Evolutionary conservation across 805 yeast species (phyloP), one percentile per base, ranked within the genome.

Genomic region (Brettanomyces custersianus): DNA sequence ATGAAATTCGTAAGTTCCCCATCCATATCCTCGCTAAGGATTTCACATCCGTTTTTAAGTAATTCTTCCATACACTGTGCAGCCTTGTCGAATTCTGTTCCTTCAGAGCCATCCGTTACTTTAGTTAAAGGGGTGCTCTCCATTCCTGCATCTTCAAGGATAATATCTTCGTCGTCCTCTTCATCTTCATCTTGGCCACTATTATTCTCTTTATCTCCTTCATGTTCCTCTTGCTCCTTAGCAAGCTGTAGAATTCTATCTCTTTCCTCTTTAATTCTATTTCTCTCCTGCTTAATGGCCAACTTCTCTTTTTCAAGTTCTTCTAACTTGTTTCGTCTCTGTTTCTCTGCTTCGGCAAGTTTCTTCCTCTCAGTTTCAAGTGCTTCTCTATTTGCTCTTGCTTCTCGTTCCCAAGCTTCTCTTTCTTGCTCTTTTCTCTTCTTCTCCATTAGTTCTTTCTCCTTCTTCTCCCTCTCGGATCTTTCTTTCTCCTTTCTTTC

Each of bases 1-100:
- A 80, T 73, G 47, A 81, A 81, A 34, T 64, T 63, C 0, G 83
- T 72, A 17, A 82, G 55, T 20, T 70, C 69, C 1, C 90, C 87
- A 39, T 78, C 84, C 28, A 63, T 52, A 49, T 82, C 94, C 42
- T 78, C 74, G 43, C 70, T 65, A 13, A 78, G 34, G 11, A 59
- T 48, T 2, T 42, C 63, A 41, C 62, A 63, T 7, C 52, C 53
- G 0, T 67, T 56, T 7, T 57, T 46, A n/a, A 51, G 26, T 9
- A 55, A 47, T 15, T 46, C 52, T 24, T 45, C 41, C 11, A 52
- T 42, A 33, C 44, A 52, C 4, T 46, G 45, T 8, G 57, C 46
- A 7, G 65, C 60, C 8, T 55, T 13, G 9, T 29, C 31, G 31
- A 29, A 20, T 12, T 29, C 18, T 19, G 8, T 25, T 25, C n/a